A percentile compares a stretch with the other conserved stretches of the same genome.
Conservation (phyloP, 2,329 filamentous ascomycete species). For the Hyphodiscus sp. region DNA sequence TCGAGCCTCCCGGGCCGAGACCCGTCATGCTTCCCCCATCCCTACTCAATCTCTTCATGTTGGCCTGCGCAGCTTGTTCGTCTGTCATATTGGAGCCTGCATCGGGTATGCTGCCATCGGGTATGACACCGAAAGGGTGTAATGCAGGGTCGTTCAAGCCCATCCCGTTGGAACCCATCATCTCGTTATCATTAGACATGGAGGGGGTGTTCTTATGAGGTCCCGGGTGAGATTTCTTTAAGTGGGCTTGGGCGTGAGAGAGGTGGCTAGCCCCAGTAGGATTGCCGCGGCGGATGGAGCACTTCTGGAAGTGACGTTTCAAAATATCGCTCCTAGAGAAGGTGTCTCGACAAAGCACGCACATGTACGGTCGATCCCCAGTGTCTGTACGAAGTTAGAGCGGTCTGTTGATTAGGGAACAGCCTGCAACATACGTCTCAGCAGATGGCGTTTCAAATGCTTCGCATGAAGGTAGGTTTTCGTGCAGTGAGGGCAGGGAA, state of each 20-base stretch:
- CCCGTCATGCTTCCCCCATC: slow-evolving; percentile 52
- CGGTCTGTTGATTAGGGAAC: background rate
- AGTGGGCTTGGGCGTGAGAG: slow-evolving; percentile 83
- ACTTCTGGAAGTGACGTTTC: slow-evolving; percentile 99
- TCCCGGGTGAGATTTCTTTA: slow-evolving; percentile 64
- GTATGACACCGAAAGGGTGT: slow-evolving; percentile 51
- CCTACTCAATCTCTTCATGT: slow-evolving; percentile 51
- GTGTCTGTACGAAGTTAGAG: slow-evolving; percentile 59
- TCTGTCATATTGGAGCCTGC: slow-evolving; percentile 41
- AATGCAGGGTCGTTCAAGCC: slow-evolving; percentile 54
- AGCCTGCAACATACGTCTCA: slow-evolving; percentile 71
- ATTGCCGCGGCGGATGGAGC: slow-evolving; percentile 91
- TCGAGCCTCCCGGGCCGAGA: slow-evolving; percentile 43
- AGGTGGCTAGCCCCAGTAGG: slow-evolving; percentile 91
- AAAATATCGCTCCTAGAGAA: slow-evolving; percentile 97
- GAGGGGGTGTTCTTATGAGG: slow-evolving; percentile 48
- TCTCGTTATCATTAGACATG: slow-evolving; percentile 54
- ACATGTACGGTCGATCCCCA: slow-evolving; percentile 96
- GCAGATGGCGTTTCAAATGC: slow-evolving; percentile 91
- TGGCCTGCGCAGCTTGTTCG: slow-evolving; percentile 54
- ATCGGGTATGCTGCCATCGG: slow-evolving; percentile 30
- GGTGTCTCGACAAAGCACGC: slow-evolving; percentile 93
- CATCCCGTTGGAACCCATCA: slow-evolving; percentile 54
- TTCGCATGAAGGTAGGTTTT: slow-evolving; percentile 98
- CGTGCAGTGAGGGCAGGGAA: slow-evolving; percentile 94